These are phyloP conservation scores for Cyclotella distinguenda DNA, from an alignment of 108 stramenopile genomes.

Conservation along the genomic window DNA sequence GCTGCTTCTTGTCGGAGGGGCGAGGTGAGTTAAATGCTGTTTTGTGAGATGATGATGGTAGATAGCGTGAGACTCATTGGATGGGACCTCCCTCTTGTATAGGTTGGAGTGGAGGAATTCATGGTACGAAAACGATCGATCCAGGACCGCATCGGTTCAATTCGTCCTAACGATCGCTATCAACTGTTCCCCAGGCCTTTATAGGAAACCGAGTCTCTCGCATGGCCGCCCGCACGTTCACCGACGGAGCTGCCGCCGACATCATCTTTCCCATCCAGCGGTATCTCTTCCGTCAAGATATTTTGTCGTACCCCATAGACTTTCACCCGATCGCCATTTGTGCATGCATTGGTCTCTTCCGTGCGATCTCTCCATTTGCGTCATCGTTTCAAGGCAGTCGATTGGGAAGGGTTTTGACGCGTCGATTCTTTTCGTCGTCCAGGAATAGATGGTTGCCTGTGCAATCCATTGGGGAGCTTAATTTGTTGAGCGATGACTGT, in stretches of 20 bases:
- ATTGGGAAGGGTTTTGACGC: conserved; percentile 59
- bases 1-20: conserved; percentile 54
- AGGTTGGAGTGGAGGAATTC: conserved; percentile 55
- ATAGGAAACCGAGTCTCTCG: conserved; percentile 74
- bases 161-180: too few relatives aligned
- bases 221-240: conserved; percentile 37
- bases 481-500: conserved; percentile 58
- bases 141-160: too few relatives aligned
- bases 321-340: conserved; percentile 53
- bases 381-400: conserved; percentile 70
- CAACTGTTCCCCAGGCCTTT: conserved; percentile 53
- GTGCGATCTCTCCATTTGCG: conserved; percentile 29
- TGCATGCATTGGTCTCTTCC: conserved; percentile 54
- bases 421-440: conserved; percentile 35
- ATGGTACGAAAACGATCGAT: conserved; percentile 29
- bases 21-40: too few relatives aligned
- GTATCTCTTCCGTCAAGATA: conserved; percentile 28
- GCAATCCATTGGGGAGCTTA: conserved; percentile 49
- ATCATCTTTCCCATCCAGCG: conserved; percentile 54
- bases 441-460: conserved; percentile 66
- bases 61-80: too few relatives aligned
- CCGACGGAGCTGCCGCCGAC: conserved; percentile 39
- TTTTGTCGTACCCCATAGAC: conserved; percentile 36
- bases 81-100: too few relatives aligned
- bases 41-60: too few relatives aligned